Base-by-base conservation (phyloP, 331 rosid species). In the Telfairia occidentalis region DNA sequence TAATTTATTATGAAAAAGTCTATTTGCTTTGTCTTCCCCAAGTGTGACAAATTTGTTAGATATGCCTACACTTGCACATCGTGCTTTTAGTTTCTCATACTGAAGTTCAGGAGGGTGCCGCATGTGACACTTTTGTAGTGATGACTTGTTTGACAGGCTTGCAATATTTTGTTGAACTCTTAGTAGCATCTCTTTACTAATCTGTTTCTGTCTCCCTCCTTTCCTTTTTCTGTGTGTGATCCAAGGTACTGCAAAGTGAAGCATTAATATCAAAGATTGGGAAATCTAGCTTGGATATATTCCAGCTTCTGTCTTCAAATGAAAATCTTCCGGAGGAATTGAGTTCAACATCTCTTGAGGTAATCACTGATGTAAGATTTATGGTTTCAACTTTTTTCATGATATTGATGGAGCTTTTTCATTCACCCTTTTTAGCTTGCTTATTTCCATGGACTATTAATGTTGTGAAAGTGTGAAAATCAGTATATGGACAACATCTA, bases 281-380 rank as follows among this genome's bases (percentile, higher is more conserved):
- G 77, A 78, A 83, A 57, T 79, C 85, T 70, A 82, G 86, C 82
- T 81, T 85, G 78, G 78, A 86, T 80, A 77, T 92, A 80, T 84
- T 95, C 75, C 90, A 82, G 85, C 85, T 85, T 82, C 84, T 90
- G 84, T 81, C 81, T 82, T 89, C 89, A 57, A 83, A 82, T 24
- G 81, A 79, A 80, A 79, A 65, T 82, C 87, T 88, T 69, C 89
- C 89, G 26, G 91, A 79, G 74, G 97, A 85, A 86, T 79, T 87
- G 76, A 85, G 87, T 81, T 83, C 89, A 67, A 76, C 78, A 61
- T 83, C 88, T 81, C 85, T 95, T 73, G 97, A 92, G 97, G 99
- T 95, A 82, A 71, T 66, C 73, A 84, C 83, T 32, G 78, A 43
- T 46, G n/a, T 60, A 30, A 54, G 76, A 34, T 52, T 73, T 73